Evolutionary conservation across 148 eudicot genomes (phyloP).

Genomic region (Rheum nobile): DNA sequence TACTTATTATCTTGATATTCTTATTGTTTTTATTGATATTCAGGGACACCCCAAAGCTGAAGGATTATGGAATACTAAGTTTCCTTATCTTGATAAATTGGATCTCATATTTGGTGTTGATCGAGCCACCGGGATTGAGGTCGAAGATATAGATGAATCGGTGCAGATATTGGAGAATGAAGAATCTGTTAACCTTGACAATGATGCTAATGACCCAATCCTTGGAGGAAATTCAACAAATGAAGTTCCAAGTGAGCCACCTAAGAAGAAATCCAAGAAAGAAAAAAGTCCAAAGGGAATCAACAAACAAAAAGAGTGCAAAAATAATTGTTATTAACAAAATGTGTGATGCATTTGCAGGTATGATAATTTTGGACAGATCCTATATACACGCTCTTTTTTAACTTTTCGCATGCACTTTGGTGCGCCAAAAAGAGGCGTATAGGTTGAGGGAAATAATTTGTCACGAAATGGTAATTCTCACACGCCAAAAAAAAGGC

Average conservation of each 20-base stretch:
- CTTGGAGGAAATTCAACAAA: not conserved
- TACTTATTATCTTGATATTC: not conserved
- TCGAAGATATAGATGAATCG: not conserved
- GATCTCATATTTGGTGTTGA: not conserved
- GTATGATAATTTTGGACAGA: no score
- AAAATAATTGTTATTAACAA: no score
- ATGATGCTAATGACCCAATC: not conserved
- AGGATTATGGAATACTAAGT: not conserved
- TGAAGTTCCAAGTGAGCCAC: not conserved
- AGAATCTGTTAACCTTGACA: not conserved
- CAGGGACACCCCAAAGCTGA: not conserved
- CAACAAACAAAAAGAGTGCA: no score
- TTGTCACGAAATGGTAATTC: no score
- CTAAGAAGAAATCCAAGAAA: no score
- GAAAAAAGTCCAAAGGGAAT: no score
- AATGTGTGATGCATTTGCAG: no score
- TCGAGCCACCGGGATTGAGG: not conserved
- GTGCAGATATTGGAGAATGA: not conserved
- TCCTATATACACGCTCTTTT: no score
- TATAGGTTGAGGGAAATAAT: no score
- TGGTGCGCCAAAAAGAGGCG: no score
- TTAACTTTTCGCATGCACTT: no score
- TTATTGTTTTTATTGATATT: not conserved
- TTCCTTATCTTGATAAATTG: not conserved
- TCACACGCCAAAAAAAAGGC: no score